These are phyloP conservation scores for Diphasiastrum complanatum DNA, from an alignment of 83 land plant species.

Conservation along the genomic window DNA sequence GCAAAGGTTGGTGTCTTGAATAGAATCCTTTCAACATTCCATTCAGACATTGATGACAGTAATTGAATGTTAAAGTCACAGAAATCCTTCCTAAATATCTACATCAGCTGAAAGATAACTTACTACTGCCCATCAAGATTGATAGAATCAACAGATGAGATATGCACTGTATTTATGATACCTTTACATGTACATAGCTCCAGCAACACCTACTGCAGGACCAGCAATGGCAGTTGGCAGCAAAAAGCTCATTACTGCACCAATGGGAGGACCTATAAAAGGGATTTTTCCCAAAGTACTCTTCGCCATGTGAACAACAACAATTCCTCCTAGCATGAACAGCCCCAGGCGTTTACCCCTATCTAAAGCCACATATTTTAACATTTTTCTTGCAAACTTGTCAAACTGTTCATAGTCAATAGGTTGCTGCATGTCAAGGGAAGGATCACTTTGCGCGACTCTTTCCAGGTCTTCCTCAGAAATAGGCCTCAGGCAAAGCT, in stretches of 20 bases:
- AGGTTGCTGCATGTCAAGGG: slow-evolving; percentile 23
- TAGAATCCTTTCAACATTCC: too few relatives aligned
- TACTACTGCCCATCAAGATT: too few relatives aligned
- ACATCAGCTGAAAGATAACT: too few relatives aligned
- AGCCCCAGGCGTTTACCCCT: slow-evolving; percentile 44
- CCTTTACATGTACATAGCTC: slow-evolving; percentile 40
- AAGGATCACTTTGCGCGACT: slow-evolving; percentile 14
- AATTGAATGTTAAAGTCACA: too few relatives aligned
- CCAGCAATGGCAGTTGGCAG: slow-evolving; percentile 39
- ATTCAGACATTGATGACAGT: too few relatives aligned
- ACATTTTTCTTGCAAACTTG: slow-evolving; percentile 26
- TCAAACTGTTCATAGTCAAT: slow-evolving; percentile 33
- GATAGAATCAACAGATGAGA: too few relatives aligned
- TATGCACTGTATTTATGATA: too few relatives aligned
- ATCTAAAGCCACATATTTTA: slow-evolving; percentile 37
- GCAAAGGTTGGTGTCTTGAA: too few relatives aligned
- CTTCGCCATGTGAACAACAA: slow-evolving; percentile 39
- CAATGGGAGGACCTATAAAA: slow-evolving; percentile 37
- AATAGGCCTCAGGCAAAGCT: slow-evolving; percentile 31
- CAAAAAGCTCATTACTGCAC: slow-evolving; percentile 20
- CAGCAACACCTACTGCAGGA: slow-evolving; percentile 45
- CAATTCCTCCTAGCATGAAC: slow-evolving; percentile 42
- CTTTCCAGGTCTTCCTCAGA: slow-evolving; percentile 36
- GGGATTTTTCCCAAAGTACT: slow-evolving; percentile 32
- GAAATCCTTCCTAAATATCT: too few relatives aligned